Conservation (phyloP, 2,329 filamentous ascomycete species). For the Sporothrix brunneoviolacea region DNA sequence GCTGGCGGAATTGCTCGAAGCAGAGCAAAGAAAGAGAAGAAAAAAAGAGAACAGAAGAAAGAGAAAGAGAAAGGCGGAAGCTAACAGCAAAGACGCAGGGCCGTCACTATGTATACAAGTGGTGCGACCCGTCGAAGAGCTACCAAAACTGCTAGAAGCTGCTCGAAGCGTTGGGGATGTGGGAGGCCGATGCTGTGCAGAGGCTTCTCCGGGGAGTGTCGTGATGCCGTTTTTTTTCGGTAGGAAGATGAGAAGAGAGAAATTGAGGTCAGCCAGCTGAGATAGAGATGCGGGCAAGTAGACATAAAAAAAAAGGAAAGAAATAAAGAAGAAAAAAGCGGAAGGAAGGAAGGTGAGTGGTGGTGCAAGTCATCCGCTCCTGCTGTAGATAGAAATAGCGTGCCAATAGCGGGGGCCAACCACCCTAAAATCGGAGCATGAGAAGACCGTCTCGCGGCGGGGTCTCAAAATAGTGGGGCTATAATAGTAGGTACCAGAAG, state of each 20-base stretch:
- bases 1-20: neutral
- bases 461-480: neutral
- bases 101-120: conserved; percentile 11
- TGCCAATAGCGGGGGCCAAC: conserved; percentile 4
- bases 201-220: neutral
- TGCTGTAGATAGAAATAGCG: conserved; percentile 3
- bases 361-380: conserved; percentile 1
- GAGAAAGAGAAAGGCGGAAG: neutral
- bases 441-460: conserved; percentile 1
- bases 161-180: conserved; percentile 10
- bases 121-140: conserved; percentile 9
- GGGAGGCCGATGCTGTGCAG: neutral
- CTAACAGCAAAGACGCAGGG: neutral
- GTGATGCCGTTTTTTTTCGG: neutral
- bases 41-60: neutral
- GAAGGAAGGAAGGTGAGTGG: conserved; percentile 9
- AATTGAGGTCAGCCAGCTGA: neutral
- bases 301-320: conserved; percentile 8
- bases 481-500: conserved; percentile 16
- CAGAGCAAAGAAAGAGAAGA: neutral
- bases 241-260: neutral
- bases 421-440: neutral
- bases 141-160: conserved; percentile 12
- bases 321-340: neutral
- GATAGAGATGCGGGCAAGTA: conserved; percentile 14